A percentile compares a stretch with the other conserved stretches of the same genome.
phyloP scores from a whole-genome alignment of 306 rosid species.

The Cucurbita pepo region DNA sequence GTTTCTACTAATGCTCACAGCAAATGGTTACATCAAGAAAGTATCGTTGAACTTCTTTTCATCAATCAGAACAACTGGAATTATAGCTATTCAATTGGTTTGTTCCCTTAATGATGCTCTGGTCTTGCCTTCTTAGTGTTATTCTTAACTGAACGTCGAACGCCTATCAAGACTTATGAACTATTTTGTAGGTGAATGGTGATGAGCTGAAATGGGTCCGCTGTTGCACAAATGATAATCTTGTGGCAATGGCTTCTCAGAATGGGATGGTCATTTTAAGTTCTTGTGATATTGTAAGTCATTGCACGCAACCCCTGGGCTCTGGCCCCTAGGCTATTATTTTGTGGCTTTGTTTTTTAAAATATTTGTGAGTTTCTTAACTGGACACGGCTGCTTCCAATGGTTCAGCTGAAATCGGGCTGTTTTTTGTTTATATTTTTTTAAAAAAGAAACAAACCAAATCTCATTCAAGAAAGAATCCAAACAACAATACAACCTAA shows the following conservation, averaged over 20 bases:
- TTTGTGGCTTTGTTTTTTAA: neutral
- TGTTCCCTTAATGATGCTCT: conserved; percentile 23
- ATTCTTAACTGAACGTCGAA: neutral
- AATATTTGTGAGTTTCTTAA: neutral
- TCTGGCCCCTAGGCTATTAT: neutral
- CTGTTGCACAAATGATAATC: conserved; percentile 69
- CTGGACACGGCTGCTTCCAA: neutral
- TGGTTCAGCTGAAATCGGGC: neutral
- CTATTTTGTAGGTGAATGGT: conserved; percentile 60
- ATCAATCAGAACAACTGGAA: conserved; percentile 79
- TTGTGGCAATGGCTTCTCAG: conserved; percentile 95
- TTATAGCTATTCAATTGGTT: conserved; percentile 97
- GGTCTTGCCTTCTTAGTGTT: conserved; percentile 4
- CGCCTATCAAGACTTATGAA: conserved; percentile 13
- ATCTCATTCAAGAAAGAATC: neutral
- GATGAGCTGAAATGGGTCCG: conserved; percentile 99
- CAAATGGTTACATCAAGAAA: conserved; percentile 86
- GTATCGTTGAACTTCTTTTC: conserved; percentile 83
- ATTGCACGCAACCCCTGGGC: neutral
- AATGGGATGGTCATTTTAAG: conserved; percentile 82
- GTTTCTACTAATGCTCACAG: conserved; percentile 81
- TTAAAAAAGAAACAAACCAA: neutral
- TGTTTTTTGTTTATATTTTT: too few relatives aligned
- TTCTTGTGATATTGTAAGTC: conserved; percentile 60
- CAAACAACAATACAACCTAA: neutral